A percentile compares a stretch with the other conserved stretches of the same genome.
Evolutionary conservation across 1,284 basidiomycete genomes (phyloP).

Genomic region (Ustilago nuda): DNA sequence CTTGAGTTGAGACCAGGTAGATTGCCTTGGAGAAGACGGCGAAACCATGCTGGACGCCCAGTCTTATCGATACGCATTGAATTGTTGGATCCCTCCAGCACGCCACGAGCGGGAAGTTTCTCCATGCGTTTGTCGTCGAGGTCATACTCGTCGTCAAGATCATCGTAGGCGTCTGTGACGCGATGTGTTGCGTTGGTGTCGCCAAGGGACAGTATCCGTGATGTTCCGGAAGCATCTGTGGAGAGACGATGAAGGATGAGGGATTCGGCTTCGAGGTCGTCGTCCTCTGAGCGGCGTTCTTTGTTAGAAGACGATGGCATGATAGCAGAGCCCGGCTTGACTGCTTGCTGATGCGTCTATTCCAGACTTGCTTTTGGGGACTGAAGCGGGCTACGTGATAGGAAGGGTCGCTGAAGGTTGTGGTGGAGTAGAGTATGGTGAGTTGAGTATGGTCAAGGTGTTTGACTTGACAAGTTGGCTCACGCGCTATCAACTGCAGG

Average conservation of each 20-base stretch:
- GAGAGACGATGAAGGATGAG: constrained; percentile 50
- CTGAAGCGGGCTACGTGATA: no score
- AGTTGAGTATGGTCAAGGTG: neutral
- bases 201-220: constrained; percentile 29
- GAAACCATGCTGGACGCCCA: constrained; percentile 59
- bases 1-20: constrained; percentile 30
- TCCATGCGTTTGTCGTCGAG: constrained; percentile 20
- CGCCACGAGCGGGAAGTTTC: constrained; percentile 40
- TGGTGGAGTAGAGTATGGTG: no score
- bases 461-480: neutral
- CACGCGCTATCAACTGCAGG: constrained; percentile 11
- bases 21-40: constrained; percentile 36
- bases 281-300: constrained; percentile 28
- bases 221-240: constrained; percentile 36
- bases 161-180: constrained; percentile 47
- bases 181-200: constrained; percentile 13
- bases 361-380: no score
- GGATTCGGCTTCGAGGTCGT: constrained; percentile 51
- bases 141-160: constrained; percentile 42
- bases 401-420: neutral
- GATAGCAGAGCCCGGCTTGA: neutral
- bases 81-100: constrained; percentile 41
- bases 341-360: neutral
- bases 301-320: constrained; percentile 34
- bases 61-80: constrained; percentile 56